Conservation (phyloP, 202 grass and related monocot species). For the Cymbopogon flexuosus region DNA sequence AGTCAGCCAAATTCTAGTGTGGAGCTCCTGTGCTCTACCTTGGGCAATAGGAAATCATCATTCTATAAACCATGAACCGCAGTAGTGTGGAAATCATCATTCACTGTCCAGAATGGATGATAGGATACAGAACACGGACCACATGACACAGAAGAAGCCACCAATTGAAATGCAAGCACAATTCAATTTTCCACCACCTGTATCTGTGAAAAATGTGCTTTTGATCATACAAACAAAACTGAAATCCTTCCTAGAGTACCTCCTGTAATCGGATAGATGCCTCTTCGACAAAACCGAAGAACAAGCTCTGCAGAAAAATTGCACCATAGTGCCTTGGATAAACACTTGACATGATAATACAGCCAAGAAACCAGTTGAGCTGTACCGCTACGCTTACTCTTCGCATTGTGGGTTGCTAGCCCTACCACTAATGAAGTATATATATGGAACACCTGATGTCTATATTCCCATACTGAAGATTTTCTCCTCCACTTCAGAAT, state of each 20-base stretch:
- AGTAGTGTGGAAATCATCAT: not conserved
- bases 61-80: too few relatives aligned
- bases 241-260: not conserved
- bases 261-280: not conserved
- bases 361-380: not conserved
- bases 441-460: not conserved
- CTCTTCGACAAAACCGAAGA: not conserved
- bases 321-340: not conserved
- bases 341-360: not conserved
- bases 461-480: not conserved
- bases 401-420: not conserved
- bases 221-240: not conserved
- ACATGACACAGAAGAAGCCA: not conserved
- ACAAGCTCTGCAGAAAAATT: not conserved
- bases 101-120: not conserved
- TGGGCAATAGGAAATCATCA: too few relatives aligned
- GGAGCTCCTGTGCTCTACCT: too few relatives aligned
- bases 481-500: constrained; percentile 5
- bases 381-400: not conserved
- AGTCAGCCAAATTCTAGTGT: not conserved
- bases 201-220: not conserved
- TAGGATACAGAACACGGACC: not conserved
- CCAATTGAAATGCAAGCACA: not conserved
- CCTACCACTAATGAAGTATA: not conserved
- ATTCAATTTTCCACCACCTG: not conserved